Evolutionary conservation across 345 rosid genomes (phyloP).

Genomic region (Turnera subulata): DNA sequence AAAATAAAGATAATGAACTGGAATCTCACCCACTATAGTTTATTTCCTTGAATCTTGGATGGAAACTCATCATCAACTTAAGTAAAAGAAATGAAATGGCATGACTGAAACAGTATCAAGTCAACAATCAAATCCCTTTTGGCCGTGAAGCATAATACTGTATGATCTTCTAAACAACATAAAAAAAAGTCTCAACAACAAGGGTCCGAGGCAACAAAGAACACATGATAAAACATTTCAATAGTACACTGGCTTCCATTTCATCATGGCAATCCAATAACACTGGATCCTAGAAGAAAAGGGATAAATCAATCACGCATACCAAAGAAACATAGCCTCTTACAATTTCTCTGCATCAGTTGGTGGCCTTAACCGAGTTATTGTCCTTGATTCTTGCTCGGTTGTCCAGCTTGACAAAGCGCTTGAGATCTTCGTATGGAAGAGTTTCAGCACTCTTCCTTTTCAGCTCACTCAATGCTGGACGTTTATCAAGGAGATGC

Average conservation of each 20-base stretch:
- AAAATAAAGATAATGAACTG: background rate
- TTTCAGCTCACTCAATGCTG: conserved; percentile 72
- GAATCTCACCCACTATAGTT: conserved; percentile 1
- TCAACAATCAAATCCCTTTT: conserved; percentile 11
- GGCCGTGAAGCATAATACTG: background rate
- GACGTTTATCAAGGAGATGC: conserved; percentile 71
- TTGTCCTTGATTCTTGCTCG: conserved; percentile 80
- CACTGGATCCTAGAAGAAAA: too few species aligned
- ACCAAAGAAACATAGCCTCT: conserved; percentile 20
- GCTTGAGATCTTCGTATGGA: conserved; percentile 69
- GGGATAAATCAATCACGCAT: too few species aligned
- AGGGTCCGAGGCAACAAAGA: conserved; percentile 1
- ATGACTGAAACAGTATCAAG: conserved; percentile 5
- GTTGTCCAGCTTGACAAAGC: conserved; percentile 82
- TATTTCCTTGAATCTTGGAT: background rate
- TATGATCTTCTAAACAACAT: conserved; percentile 8
- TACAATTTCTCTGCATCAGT: conserved; percentile 27
- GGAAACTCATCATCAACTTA: background rate
- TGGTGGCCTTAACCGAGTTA: conserved; percentile 82
- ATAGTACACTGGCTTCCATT: conserved; percentile 8
- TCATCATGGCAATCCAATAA: too few species aligned
- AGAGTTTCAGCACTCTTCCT: conserved; percentile 65
- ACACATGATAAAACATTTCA: conserved; percentile 7
- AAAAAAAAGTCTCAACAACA: background rate
- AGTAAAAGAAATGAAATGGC: background rate